Evolutionary conservation across 2,329 filamentous ascomycete species (phyloP).

Genomic region (Polytolypa hystricis): DNA sequence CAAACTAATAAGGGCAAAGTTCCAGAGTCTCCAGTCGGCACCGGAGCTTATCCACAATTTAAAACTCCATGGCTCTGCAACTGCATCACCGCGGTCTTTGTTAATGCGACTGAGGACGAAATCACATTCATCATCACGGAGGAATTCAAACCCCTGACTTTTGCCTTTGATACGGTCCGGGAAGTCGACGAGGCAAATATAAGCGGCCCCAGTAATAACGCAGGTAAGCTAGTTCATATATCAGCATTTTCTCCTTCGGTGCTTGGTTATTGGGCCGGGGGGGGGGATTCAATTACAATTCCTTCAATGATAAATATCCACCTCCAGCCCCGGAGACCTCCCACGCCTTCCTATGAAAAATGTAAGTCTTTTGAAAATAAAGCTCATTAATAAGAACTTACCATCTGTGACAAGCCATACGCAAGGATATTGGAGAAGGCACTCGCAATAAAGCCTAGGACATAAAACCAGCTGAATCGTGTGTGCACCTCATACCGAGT

Average conservation of each 20-base stretch:
- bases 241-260: neutral
- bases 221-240: conserved; percentile 15
- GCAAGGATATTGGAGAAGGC: conserved; percentile 39
- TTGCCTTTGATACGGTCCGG: conserved; percentile 19
- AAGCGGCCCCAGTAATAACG: conserved; percentile 16
- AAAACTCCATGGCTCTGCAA: conserved; percentile 37
- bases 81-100: conserved; percentile 42
- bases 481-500: conserved; percentile 34
- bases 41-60: too few species aligned
- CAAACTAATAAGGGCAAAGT: too few species aligned
- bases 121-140: conserved; percentile 30
- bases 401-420: conserved; percentile 30
- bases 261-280: neutral
- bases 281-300: conserved; percentile 8
- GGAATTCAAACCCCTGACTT: conserved; percentile 23
- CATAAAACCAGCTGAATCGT: conserved; percentile 38
- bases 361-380: neutral
- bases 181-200: conserved; percentile 28
- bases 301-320: conserved; percentile 49
- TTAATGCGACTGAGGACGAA: conserved; percentile 43
- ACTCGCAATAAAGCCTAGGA: conserved; percentile 38
- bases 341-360: conserved; percentile 23
- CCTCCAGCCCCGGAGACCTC: conserved; percentile 36
- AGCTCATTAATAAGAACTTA: neutral
- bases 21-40: too few species aligned